These are phyloP conservation scores for Puccinia hordei DNA, from an alignment of 1,284 basidiomycete genomes.

Conservation along the genomic window DNA sequence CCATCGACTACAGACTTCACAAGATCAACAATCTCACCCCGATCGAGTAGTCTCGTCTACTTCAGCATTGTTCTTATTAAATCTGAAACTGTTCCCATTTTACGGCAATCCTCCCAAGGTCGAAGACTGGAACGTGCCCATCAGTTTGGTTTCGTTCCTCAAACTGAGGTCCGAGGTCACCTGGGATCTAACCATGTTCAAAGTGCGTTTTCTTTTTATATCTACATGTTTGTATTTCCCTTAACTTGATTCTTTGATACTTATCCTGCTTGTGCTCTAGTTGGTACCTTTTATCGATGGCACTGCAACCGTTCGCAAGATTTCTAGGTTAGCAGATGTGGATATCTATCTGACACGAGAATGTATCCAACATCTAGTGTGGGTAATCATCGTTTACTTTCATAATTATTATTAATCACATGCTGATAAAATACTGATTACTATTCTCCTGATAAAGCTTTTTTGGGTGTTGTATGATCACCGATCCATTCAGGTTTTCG, in stretches of 20 bases:
- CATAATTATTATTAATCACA: conserved; percentile 65
- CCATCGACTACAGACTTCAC: not conserved
- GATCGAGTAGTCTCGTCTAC: conserved; percentile 61
- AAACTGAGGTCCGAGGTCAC: too few relatives aligned
- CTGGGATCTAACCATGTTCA: conserved; percentile 93
- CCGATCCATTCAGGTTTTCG: conserved; percentile 45
- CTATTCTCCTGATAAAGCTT: not conserved
- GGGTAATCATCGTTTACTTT: conserved; percentile 80
- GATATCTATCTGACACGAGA: conserved; percentile 76
- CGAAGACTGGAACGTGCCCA: conserved; percentile 92
- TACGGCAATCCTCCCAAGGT: conserved; percentile 89
- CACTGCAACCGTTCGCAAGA: conserved; percentile 84
- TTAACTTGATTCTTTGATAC: not conserved
- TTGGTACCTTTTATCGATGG: conserved; percentile 72
- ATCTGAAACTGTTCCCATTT: conserved; percentile 90
- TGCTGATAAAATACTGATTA: not conserved
- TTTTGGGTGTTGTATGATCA: conserved; percentile 49
- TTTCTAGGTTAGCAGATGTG: conserved; percentile 88
- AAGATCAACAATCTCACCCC: not conserved
- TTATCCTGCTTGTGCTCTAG: conserved; percentile 60
- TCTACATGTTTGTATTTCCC: not conserved
- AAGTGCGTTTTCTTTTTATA: conserved; percentile 66
- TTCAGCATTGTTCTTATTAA: conserved; percentile 64
- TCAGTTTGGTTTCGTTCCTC: conserved; percentile 82
- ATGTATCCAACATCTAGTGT: conserved; percentile 93